These are phyloP conservation scores for Atkinsonella hypoxylon DNA, from an alignment of 2,329 filamentous ascomycete species.

Conservation along the genomic window DNA sequence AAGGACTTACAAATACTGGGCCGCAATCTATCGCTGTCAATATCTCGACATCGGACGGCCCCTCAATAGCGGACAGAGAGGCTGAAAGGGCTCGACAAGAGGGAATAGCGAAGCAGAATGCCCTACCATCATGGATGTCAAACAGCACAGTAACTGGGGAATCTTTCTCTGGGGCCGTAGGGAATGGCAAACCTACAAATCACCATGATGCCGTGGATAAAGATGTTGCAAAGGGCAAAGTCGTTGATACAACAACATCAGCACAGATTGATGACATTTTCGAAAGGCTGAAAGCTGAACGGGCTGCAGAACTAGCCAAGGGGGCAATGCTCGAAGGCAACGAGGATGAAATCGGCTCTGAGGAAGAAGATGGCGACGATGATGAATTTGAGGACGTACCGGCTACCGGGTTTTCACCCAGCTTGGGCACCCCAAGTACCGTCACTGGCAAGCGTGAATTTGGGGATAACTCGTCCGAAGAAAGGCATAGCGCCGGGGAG, in stretches of 20 bases:
- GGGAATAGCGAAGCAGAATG: constrained; percentile 55
- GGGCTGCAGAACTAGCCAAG: constrained; percentile 32
- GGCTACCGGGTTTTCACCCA: constrained; percentile 21
- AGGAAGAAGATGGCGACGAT: constrained; percentile 28
- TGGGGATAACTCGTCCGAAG: constrained; percentile 14
- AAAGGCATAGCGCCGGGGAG: neutral
- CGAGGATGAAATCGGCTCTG: constrained; percentile 21
- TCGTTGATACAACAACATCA: constrained; percentile 38
- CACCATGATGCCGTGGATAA: constrained; percentile 31
- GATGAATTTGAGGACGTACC: constrained; percentile 40
- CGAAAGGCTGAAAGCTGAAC: constrained; percentile 50
- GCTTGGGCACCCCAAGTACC: constrained; percentile 20
- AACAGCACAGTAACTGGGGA: constrained; percentile 56
- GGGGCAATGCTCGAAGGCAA: constrained; percentile 19
- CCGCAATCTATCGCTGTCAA: constrained; percentile 59
- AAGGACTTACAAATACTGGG: constrained; percentile 52
- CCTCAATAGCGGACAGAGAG: constrained; percentile 53
- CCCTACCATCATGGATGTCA: constrained; percentile 59
- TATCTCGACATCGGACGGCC: constrained; percentile 54
- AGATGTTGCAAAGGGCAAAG: constrained; percentile 26
- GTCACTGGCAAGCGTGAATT: constrained; percentile 23
- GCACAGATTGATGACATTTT: constrained; percentile 56
- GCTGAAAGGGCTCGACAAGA: constrained; percentile 54
- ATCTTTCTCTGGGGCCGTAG: constrained; percentile 33
- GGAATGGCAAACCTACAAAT: constrained; percentile 13